Evolutionary conservation across 2,329 filamentous ascomycete species (phyloP).

Genomic region (Apiospora hydei): DNA sequence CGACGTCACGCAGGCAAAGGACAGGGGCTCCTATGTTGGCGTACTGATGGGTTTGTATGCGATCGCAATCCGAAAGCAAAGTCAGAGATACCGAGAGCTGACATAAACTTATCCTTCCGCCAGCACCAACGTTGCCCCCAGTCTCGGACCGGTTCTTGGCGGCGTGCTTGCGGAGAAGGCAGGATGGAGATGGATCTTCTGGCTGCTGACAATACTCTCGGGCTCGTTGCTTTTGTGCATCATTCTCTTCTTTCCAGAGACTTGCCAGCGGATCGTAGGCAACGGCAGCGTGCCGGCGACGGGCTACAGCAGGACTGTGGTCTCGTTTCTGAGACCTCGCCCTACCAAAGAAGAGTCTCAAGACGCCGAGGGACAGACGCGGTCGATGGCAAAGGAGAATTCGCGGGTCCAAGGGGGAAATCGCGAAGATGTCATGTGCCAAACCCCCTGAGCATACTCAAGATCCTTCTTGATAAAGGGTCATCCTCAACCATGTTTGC

Average conservation of each 20-base stretch:
- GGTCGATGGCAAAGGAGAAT: too few relatives aligned
- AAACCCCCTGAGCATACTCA: background rate
- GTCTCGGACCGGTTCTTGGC: conserved; percentile 43
- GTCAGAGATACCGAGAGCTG: too few relatives aligned
- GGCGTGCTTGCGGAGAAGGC: conserved; percentile 42
- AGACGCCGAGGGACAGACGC: too few relatives aligned
- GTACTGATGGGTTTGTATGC: conserved; percentile 23
- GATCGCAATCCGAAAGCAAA: conserved; percentile 24
- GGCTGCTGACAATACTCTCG: conserved; percentile 45
- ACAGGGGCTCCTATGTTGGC: conserved; percentile 26
- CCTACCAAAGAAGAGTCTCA: too few relatives aligned
- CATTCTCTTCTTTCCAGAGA: conserved; percentile 22
- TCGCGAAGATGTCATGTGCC: background rate
- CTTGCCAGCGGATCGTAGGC: background rate
- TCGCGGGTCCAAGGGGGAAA: too few relatives aligned
- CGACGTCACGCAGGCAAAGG: background rate
- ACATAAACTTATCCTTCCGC: conserved; percentile 8
- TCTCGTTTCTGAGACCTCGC: too few relatives aligned
- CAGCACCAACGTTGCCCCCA: conserved; percentile 27
- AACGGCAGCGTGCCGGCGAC: background rate
- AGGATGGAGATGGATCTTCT: conserved; percentile 50
- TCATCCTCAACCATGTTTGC: background rate
- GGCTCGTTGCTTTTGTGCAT: conserved; percentile 33
- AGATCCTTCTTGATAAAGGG: background rate
- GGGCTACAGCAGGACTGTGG: too few relatives aligned